phyloP scores from a whole-genome alignment of 2,329 filamentous ascomycete species.

The Westerdykella aurantiaca region DNA sequence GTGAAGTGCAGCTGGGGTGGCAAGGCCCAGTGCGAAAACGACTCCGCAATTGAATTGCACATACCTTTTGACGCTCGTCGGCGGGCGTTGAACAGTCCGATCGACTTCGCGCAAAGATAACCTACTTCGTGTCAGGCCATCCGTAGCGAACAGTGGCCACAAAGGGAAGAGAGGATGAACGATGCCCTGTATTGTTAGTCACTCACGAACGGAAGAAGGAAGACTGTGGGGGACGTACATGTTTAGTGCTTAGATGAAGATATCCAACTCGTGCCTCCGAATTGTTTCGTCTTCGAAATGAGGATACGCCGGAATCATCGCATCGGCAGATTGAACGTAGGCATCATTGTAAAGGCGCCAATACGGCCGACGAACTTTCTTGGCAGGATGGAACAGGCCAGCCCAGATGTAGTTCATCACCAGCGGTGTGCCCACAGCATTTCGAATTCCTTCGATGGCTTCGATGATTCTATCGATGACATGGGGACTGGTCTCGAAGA shows the following conservation, averaged over 20 bases:
- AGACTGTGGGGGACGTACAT: too few relatives aligned
- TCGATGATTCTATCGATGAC: constrained; percentile 98
- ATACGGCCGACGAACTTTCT: constrained; percentile 90
- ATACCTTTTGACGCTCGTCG: too few relatives aligned
- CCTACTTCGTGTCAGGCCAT: too few relatives aligned
- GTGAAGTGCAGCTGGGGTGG: too few relatives aligned
- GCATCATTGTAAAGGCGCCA: constrained; percentile 97
- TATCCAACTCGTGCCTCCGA: constrained; percentile 72
- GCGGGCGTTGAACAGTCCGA: too few relatives aligned
- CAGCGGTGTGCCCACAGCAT: constrained; percentile 84
- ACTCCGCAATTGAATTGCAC: too few relatives aligned
- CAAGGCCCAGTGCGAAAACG: too few relatives aligned
- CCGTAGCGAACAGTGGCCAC: too few relatives aligned
- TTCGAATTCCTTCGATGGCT: constrained; percentile 90
- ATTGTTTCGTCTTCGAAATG: constrained; percentile 74
- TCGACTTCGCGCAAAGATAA: too few relatives aligned
- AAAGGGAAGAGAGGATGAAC: too few relatives aligned
- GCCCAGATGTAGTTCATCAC: constrained; percentile 99
- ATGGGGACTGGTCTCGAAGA: constrained; percentile 96
- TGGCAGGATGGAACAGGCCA: constrained; percentile 90
- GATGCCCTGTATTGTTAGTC: too few relatives aligned
- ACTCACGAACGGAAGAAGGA: too few relatives aligned
- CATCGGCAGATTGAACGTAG: constrained; percentile 87
- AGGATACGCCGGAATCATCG: constrained; percentile 95
- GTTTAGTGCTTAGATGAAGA: constrained; percentile 59